Evolutionary conservation across 306 rosid genomes (phyloP), one percentile per base, ranked within the genome.

Genomic region (Prunus salicina): DNA sequence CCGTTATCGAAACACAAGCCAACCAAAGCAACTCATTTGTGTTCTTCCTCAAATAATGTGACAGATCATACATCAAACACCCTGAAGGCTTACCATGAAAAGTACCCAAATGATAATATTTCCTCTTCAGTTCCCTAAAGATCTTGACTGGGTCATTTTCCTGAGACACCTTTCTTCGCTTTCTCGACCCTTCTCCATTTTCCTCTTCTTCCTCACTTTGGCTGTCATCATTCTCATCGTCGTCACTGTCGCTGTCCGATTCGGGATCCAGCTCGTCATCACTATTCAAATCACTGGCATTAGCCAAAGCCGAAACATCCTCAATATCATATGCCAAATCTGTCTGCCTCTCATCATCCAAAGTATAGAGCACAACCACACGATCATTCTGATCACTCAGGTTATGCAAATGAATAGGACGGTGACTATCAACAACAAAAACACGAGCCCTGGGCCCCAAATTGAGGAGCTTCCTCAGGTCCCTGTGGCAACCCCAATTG

Each of bases 31-130:
- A 78, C 32, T 96, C 99, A 62, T 92, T 93, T 0, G 97, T 92
- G 80, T 92, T 92, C 87, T 86, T 96, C 85, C 99, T 74, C 80
- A 91, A 76, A 24, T 76, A 88, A 85, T 96, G 89, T 0, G 93
- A 94, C 8, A 96, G 84, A n/a, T 96, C 98, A 81, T 85, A 92
- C 98, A 92, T 96, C 87, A 91, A 83, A 80, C 96, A 96, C 66
- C 99, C 99, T 0, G 99, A 90, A 55, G 99, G 98, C 84, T 88
- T 92, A 1, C 99, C 99, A 52, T 96, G 99, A 43, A 92, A 96
- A 0, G 98, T 92, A 4, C 98, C 99, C 88, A 89, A 83, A 65
- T 81, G 76, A 72, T 96, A 96, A 47, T 92, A 96, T 49, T 86
- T 88, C 72, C 78, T 91, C 86, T 86, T 89, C 81, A 86, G 79